These are phyloP conservation scores for Phaeosphaeriaceae sp. DNA, from an alignment of 2,329 filamentous ascomycete species.

Conservation along the genomic window DNA sequence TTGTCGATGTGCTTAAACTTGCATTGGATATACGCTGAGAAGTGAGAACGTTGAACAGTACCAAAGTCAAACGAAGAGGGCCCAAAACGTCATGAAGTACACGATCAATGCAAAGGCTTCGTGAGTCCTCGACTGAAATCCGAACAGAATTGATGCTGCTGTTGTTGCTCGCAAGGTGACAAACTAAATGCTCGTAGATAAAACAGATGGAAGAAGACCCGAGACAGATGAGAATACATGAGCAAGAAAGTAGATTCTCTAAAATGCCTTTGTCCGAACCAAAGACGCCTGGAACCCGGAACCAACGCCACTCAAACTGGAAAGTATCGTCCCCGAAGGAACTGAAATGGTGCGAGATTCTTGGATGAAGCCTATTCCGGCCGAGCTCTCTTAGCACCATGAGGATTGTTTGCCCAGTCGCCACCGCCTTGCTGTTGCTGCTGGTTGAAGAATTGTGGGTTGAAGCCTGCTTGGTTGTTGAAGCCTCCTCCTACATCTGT, in stretches of 20 bases:
- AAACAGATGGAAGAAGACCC: not conserved
- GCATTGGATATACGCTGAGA: too few relatives aligned
- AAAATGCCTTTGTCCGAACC: not conserved
- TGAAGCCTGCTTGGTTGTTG: slow-evolving; percentile 73
- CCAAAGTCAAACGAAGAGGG: too few relatives aligned
- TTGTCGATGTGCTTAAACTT: too few relatives aligned
- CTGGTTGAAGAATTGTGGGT: slow-evolving; percentile 71
- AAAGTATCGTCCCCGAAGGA: not conserved
- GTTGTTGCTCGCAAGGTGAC: not conserved
- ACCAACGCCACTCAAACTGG: not conserved
- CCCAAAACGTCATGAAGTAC: too few relatives aligned
- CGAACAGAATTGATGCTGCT: not conserved
- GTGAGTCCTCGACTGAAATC: not conserved
- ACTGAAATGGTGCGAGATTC: not conserved
- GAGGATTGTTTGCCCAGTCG: slow-evolving; percentile 73
- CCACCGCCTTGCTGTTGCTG: slow-evolving; percentile 54
- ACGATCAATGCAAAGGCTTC: too few relatives aligned
- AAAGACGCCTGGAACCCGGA: not conserved
- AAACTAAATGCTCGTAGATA: not conserved
- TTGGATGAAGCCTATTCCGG: slow-evolving; percentile 61
- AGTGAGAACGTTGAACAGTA: too few relatives aligned
- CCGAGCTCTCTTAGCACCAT: slow-evolving; percentile 79
- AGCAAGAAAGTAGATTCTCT: not conserved
- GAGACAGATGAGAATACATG: not conserved
- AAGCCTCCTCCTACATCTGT: slow-evolving; percentile 58